A percentile compares a stretch with the other conserved stretches of the same genome.
phyloP scores from a whole-genome alignment of 495 filamentous ascomycete genomes.

The Parachaetomium inaequale region DNA sequence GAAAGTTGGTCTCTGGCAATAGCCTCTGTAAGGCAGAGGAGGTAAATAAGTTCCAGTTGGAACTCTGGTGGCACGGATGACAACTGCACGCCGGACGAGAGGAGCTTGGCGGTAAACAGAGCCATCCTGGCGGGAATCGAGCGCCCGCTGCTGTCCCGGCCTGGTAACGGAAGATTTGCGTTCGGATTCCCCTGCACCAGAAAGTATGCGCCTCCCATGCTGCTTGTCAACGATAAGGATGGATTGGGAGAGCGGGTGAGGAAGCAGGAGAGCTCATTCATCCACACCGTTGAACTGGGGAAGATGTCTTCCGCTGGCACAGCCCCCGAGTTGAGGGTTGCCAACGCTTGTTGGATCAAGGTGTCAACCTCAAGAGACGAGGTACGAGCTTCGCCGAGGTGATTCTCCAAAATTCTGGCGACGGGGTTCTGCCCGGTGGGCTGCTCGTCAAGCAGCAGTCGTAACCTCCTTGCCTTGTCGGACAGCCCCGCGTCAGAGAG shows the following conservation, averaged over 20 bases:
- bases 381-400: conserved; percentile 38
- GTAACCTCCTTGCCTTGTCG: conserved; percentile 32
- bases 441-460: conserved; percentile 34
- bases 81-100: conserved; percentile 38
- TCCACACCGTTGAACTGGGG: conserved; percentile 45
- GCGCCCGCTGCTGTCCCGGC: conserved; percentile 62
- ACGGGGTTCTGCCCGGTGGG: conserved; percentile 31
- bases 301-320: conserved; percentile 36
- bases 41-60: conserved; percentile 40
- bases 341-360: conserved; percentile 41
- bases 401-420: conserved; percentile 39
- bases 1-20: conserved; percentile 46
- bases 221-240: conserved; percentile 67
- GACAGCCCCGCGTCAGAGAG: conserved; percentile 31
- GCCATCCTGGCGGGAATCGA: conserved; percentile 72
- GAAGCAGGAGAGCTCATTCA: conserved; percentile 51
- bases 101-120: conserved; percentile 57
- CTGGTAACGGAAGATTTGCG: conserved; percentile 23
- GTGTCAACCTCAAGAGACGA: conserved; percentile 46
- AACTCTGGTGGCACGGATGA: conserved; percentile 29
- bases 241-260: conserved; percentile 54
- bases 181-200: conserved; percentile 46
- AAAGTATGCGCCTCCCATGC: conserved; percentile 66
- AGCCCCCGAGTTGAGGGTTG: conserved; percentile 19
- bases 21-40: conserved; percentile 39